phyloP scores from a whole-genome alignment of 2,329 filamentous ascomycete species.

The Karstenula rhodostoma region DNA sequence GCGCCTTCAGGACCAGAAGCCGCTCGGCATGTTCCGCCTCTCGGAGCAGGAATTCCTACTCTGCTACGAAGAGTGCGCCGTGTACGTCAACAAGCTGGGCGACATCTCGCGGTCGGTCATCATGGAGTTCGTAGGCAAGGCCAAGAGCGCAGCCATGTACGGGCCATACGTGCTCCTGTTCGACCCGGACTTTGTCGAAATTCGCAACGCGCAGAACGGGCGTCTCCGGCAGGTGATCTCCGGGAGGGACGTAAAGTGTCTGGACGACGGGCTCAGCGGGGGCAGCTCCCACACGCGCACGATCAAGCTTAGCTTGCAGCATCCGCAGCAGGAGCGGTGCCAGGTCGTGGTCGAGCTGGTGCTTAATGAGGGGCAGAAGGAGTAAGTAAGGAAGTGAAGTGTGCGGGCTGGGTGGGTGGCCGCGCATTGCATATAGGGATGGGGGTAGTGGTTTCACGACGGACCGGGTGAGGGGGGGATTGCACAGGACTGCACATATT shows the following conservation, averaged over 20 bases:
- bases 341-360: conserved; percentile 93
- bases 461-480: too few species aligned
- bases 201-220: conserved; percentile 95
- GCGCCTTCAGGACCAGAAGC: conserved; percentile 82
- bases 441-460: conserved; percentile 30
- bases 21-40: conserved; percentile 95
- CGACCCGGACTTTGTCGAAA: conserved; percentile 95
- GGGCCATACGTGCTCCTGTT: conserved; percentile 92
- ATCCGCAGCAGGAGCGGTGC: conserved; percentile 82
- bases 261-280: conserved; percentile 71
- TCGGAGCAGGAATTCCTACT: conserved; percentile 82
- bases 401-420: not conserved
- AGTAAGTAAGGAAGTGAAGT: conserved; percentile 37
- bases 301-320: conserved; percentile 94
- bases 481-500: too few species aligned
- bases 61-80: conserved; percentile 93
- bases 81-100: conserved; percentile 98
- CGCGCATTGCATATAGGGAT: conserved; percentile 27
- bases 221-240: conserved; percentile 92
- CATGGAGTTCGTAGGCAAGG: conserved; percentile 98
- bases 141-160: conserved; percentile 85
- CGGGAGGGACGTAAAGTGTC: conserved; percentile 84
- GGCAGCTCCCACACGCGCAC: conserved; percentile 65
- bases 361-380: conserved; percentile 84
- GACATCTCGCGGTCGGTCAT: conserved; percentile 93